These are phyloP conservation scores for Lablab purpureus DNA, from an alignment of 306 rosid genomes.

Conservation along the genomic window DNA sequence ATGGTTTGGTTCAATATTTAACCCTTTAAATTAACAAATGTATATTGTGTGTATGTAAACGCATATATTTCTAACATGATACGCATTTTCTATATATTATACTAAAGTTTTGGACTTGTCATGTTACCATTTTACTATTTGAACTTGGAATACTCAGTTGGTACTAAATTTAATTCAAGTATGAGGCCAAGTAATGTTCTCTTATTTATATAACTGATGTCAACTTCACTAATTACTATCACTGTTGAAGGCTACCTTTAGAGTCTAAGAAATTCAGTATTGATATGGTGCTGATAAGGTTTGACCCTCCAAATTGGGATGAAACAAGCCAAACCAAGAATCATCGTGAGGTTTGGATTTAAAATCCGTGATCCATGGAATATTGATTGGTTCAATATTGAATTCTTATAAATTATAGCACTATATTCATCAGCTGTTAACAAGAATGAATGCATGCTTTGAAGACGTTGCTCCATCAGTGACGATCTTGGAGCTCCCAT, in stretches of 20 bases:
- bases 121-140: background rate
- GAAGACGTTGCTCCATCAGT: background rate
- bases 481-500: conserved; percentile 7
- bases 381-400: conserved; percentile 1
- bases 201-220: background rate
- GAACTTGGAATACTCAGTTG: background rate
- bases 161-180: background rate
- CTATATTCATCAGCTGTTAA: background rate
- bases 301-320: background rate
- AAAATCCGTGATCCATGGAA: background rate
- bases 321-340: conserved; percentile 32
- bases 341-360: background rate
- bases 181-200: background rate
- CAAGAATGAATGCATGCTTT: background rate
- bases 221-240: background rate
- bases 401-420: conserved; percentile 13
- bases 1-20: conserved; percentile 7
- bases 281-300: background rate
- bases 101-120: conserved; percentile 17
- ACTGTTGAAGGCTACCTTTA: background rate
- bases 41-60: background rate
- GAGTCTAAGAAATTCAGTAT: conserved; percentile 27
- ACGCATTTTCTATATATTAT: background rate
- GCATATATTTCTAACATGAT: background rate
- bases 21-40: background rate